Conservation (phyloP, 1,139 yeast species). For the Schizosaccharomyces versatilis region DNA sequence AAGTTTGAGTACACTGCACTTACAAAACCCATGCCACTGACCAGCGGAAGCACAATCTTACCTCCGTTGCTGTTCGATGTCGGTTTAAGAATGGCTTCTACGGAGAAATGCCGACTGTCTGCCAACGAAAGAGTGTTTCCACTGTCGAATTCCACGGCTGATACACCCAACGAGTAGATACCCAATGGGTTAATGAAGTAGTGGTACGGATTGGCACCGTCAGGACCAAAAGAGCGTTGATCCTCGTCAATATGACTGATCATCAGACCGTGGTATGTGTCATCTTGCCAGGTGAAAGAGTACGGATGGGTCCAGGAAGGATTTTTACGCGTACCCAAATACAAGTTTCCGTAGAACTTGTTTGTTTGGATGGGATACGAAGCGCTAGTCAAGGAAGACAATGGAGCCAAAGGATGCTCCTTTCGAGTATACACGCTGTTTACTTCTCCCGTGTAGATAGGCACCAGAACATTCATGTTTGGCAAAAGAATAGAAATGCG, state of each 20-base stretch:
- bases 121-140: constrained; percentile 20
- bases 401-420: constrained; percentile 1
- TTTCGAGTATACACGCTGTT: not conserved
- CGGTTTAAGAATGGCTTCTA: constrained; percentile 21
- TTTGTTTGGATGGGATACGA: constrained; percentile 31
- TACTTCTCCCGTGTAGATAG: not conserved
- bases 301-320: constrained; percentile 38
- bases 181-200: constrained; percentile 36
- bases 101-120: constrained; percentile 36
- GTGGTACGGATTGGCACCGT: constrained; percentile 18
- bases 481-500: too few species aligned
- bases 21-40: constrained; percentile 59
- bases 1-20: constrained; percentile 39
- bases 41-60: constrained; percentile 23
- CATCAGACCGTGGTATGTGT: constrained; percentile 31
- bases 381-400: not conserved
- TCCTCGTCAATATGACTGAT: constrained; percentile 32
- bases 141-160: constrained; percentile 29
- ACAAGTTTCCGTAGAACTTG: constrained; percentile 45
- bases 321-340: constrained; percentile 30
- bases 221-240: constrained; percentile 18
- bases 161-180: constrained; percentile 30
- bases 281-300: constrained; percentile 29
- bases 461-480: not conserved
- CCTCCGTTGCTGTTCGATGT: constrained; percentile 14